Evolutionary conservation across 345 rosid genomes (phyloP).

Genomic region (Arabidopsis arenosa): DNA sequence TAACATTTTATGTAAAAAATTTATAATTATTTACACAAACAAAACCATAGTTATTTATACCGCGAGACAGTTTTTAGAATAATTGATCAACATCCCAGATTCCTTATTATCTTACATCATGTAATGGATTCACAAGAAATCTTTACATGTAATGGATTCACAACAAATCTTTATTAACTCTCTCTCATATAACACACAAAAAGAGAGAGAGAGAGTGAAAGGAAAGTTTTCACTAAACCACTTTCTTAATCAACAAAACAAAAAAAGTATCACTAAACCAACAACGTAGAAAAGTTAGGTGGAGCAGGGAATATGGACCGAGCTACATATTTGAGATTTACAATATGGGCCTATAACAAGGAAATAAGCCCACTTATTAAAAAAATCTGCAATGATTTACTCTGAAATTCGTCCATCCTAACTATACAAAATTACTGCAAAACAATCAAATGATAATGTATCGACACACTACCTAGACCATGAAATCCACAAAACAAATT

Average conservation of each 20-base stretch:
- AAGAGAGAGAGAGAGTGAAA: too few relatives aligned
- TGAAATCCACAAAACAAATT: too few relatives aligned
- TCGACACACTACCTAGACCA: not conserved
- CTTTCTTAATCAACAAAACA: too few relatives aligned
- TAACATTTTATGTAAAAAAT: not conserved
- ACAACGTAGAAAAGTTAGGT: too few relatives aligned
- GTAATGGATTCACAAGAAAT: too few relatives aligned
- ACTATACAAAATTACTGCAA: not conserved
- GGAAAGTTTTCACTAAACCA: too few relatives aligned
- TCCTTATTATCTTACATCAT: too few relatives aligned
- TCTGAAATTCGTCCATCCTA: not conserved
- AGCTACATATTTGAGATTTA: not conserved
- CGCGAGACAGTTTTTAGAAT: not conserved
- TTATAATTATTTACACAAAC: not conserved
- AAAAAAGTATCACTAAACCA: too few relatives aligned
- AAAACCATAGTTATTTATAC: not conserved
- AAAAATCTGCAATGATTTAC: not conserved
- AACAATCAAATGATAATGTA: not conserved
- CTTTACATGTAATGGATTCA: too few relatives aligned
- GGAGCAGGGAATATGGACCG: not conserved
- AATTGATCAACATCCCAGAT: not conserved
- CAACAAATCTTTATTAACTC: too few relatives aligned
- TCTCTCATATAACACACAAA: too few relatives aligned
- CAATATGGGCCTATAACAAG: constrained; percentile 6
- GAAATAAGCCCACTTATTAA: not conserved